Evolutionary conservation across 176 grass and related monocot species (phyloP), one percentile per base, ranked within the genome.

Genomic region (Avena eriantha): DNA sequence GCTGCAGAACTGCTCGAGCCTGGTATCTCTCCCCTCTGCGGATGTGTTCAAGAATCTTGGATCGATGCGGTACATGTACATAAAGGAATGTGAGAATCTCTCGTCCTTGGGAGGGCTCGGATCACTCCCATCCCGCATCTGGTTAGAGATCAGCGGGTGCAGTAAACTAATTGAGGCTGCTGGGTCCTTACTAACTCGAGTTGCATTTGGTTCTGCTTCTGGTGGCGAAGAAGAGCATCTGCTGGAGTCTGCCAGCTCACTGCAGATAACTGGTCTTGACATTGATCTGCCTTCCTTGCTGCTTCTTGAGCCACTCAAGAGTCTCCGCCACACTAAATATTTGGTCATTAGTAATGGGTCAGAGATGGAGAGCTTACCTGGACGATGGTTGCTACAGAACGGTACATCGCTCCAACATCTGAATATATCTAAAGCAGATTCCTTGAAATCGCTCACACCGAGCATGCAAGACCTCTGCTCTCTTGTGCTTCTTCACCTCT

Each of bases 261-360:
- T 72, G 21, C 12, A 2, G 15, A 45, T 58, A 22, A 0, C 0
- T 19, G 0, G 0, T 5, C 66, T 82, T 41, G 0, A 0, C 0
- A 45, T 83, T 4, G 53, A 47, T 83, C 5, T 8, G 5, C 4
- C 67, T 0, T 51, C 29, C 45, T 7, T 82, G 21, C 50, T 83
- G 33, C 64, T 39, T 53, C 10, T 51, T 68, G 66, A 82, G 12
- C 80, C 64, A 0, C 21, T 83, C 14, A 83, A 57, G 14, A 57
- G 50, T 83, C 80, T 56, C 0, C 4, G 19, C 49, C 19, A 13
- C 34, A 43, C 50, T 2, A 0, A 1, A 71, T 0, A 0, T 0
- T 12, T 82, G 0, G 0, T 0, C 0, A 71, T 82, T 56, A 0
- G 0, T 0, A 5, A 51, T 29, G 54, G 29, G 13, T 77, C 68